Base-by-base conservation (phyloP, 495 filamentous ascomycete species). In the Penicillium odoratum region DNA sequence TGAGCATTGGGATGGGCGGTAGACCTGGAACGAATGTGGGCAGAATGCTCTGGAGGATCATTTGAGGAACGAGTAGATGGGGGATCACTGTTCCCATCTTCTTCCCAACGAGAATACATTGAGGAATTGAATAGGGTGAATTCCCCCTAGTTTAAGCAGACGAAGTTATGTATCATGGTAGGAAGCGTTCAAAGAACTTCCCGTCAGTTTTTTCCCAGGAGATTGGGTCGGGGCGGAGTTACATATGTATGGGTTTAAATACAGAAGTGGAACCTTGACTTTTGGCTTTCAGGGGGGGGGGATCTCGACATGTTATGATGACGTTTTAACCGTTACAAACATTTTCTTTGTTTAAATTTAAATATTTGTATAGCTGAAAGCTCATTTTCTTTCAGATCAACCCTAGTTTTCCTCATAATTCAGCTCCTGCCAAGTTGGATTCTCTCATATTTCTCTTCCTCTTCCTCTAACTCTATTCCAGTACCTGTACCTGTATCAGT, bases 21-120 rank as follows among this genome's bases (percentile, higher is more conserved):
- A 8, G 77, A 79, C 42, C 74, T 67, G 8, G 77, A 79, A 33
- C 76, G 76, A 33, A 65, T 51, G 59, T 79, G 76, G 48, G 62
- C 64, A 25, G 67, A 58, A 66, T 74, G 67, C 21, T 79, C 76
- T 26, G 70, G 69, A 13, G 62, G 59, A 25, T 78, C 73, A 56
- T 68, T 75, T n/a, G 76, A 75, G 0, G 67, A 70, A 31, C 63
- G 64, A 13, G 72, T 74, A 21, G 69, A 69, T 7, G 74, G 70
- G 54, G 72, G 71, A 55, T 77, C 73, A 58, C 60, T 66, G 43
- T 51, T 48, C n/a, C 62, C 62, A 45, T 69, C 67, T 40, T 69
- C 63, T 36, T 67, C 66, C 66, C 66, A 68, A 21, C 11, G 38
- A 33, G 50, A n/a, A 29, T 55, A 47, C 26, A 55, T 50, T 48